Conservation (phyloP, 2,329 filamentous ascomycete genomes). For the Ceratocystis destructans region DNA sequence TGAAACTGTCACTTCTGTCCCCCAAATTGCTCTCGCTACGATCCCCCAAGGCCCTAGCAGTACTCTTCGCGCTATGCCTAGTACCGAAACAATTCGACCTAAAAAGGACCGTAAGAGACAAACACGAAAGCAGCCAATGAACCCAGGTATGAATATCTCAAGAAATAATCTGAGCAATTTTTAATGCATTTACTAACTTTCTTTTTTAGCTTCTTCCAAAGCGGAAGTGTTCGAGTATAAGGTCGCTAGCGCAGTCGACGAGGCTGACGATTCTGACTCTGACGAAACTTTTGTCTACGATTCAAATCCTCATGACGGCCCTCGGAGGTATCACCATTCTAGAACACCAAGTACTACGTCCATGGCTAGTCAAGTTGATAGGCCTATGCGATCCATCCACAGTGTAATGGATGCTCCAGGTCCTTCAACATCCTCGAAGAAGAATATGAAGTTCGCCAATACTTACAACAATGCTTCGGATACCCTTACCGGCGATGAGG, state of each 20-base stretch:
- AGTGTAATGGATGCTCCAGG: slow-evolving; percentile 48
- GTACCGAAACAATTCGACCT: slow-evolving; percentile 88
- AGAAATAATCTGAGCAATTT: not conserved
- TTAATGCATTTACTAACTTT: not conserved
- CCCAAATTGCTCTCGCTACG: slow-evolving; percentile 64
- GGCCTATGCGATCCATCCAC: slow-evolving; percentile 47
- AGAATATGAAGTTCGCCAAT: slow-evolving; percentile 93
- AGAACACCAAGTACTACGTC: slow-evolving; percentile 90
- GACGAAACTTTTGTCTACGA: slow-evolving; percentile 99
- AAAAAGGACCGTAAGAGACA: slow-evolving; percentile 83
- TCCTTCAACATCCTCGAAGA: slow-evolving; percentile 42
- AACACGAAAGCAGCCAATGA: slow-evolving; percentile 61
- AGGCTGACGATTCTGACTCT: slow-evolving; percentile 90
- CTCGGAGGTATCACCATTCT: slow-evolving; percentile 80
- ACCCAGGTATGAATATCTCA: slow-evolving; percentile 57
- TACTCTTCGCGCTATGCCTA: slow-evolving; percentile 72
- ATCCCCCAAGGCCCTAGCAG: slow-evolving; percentile 34
- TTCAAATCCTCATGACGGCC: slow-evolving; percentile 70
- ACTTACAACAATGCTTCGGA: slow-evolving; percentile 51
- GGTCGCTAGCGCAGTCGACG: slow-evolving; percentile 88
- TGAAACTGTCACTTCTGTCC: slow-evolving; percentile 83
- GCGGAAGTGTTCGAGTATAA: slow-evolving; percentile 97
- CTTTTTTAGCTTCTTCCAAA: slow-evolving; percentile 62
- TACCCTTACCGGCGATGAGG: slow-evolving; percentile 45
- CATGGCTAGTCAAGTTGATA: slow-evolving; percentile 55